Evolutionary conservation across 805 yeast genomes (phyloP), one percentile per base, ranked within the genome.

Genomic region (Saccharomyces eubayanus): DNA sequence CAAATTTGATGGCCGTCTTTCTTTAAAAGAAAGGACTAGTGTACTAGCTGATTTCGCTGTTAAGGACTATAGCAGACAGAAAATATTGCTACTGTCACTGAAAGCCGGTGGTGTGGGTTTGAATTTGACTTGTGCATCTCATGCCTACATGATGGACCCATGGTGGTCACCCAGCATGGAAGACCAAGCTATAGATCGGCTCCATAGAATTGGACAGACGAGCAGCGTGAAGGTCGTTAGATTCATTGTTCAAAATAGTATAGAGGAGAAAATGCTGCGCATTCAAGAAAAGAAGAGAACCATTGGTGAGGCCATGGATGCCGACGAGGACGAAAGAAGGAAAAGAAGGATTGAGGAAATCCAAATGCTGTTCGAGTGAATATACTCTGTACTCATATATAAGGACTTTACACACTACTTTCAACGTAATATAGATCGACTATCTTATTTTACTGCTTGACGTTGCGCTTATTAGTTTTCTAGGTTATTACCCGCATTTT

Each of bases 131-230:
- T 81, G 84, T 50, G 96, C 97, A 0, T 85, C 88, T 0, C 77
- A 80, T 36, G 97, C 95, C 2, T 89, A 83, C 61, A 77, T 91
- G 80, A 85, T 92, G 89, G 97, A 91, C 63, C 97, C 97, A 0
- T 91, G 96, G 94, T 91, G 97, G 97, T 87, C 94, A 30, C 95
- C 89, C 48, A 88, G 96, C 49, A 82, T 85, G 52, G 96, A 89
- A 62, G 89, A 87, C 50, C 97, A 89, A 67, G 96, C 96, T 0
- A 87, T 90, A 55, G 96, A 90, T 70, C 74, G 98, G 62, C 79
- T 92, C 16, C 97, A 91, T 65, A 78, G 98, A 60, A 87, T 92
- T 64, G 97, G 98, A 0, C 98, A 91, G 65, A 73, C 73, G 10
- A 79, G 76, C 28, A 77, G 77, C 46, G 97, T 92, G 12, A 81